Evolutionary conservation across 805 yeast species (phyloP), one percentile per base, ranked within the genome.

Genomic region (Komagataella phaffii): DNA sequence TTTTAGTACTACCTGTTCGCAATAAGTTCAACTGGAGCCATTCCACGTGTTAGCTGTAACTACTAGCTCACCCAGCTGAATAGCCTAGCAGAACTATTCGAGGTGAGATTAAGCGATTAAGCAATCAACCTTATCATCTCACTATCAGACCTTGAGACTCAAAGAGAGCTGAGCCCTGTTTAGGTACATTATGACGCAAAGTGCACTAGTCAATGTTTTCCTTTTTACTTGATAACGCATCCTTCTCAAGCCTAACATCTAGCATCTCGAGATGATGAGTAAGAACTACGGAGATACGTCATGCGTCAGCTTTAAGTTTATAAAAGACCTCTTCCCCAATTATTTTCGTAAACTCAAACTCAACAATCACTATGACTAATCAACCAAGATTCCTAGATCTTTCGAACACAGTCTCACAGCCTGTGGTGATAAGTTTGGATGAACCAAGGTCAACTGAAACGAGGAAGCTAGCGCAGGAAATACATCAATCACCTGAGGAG

Each of bases 381-480:
- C 44, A 30, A n/a, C 46, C 46, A 21, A 56, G 69, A 57, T 81
- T 77, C 64, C 71, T 82, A 64, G 70, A 73, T 48, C 72, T 82
- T 63, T 72, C 83, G 45, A 73, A 79, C 51, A 80, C 79, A 55
- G 65, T 74, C 50, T 72, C 77, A 53, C 71, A 76, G 64, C 88
- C 89, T 57, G 82, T 81, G 59, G 74, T 83, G 51, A 81, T 83
- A 59, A 30, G 14, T 8, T 30, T 14, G 12, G 40, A 30, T 10
- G n/a, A 30, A 30, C 40, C 40, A 30, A 30, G 6, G 14, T 10
- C 40, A 30, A 30, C 0, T 14, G 14, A 30, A 10, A 30, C 12
- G 3, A 30, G 6, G 14, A 14, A 8, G 1, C 3, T 14, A 14
- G 10, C 40, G 12, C 14, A 30, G 12, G 40, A 30, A 4, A 30